Evolutionary conservation across 2,329 filamentous ascomycete genomes (phyloP).

Genomic region (Stagonosporopsis tanaceti): DNA sequence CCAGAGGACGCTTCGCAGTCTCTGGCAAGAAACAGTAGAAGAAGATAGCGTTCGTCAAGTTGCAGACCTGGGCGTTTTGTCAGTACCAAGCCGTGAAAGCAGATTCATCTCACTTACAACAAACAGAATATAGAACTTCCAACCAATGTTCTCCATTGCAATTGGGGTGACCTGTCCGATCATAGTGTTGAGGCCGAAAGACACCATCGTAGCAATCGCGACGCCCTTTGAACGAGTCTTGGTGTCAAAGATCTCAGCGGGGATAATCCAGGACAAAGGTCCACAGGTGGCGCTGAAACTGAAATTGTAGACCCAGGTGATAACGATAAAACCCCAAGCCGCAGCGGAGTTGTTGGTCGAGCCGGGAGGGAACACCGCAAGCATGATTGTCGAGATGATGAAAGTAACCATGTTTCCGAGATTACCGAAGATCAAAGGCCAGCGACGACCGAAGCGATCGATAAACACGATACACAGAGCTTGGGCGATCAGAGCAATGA

Average conservation of each 20-base stretch:
- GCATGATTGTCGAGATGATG: conserved; percentile 68
- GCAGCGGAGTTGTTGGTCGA: conserved; percentile 61
- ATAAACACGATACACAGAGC: conserved; percentile 73
- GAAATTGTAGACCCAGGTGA: conserved; percentile 84
- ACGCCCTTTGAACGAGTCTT: conserved; percentile 78
- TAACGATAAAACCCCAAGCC: conserved; percentile 77
- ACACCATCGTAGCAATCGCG: conserved; percentile 75
- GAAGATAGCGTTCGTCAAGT: conserved; percentile 72
- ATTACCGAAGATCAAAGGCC: conserved; percentile 76
- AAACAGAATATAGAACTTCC: conserved; percentile 68
- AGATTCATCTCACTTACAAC: conserved; percentile 49
- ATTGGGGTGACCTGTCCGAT: conserved; percentile 74
- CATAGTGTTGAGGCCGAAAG: conserved; percentile 79
- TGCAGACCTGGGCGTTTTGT: conserved; percentile 60
- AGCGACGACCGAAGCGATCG: conserved; percentile 74
- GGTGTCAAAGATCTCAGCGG: conserved; percentile 79
- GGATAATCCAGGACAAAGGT: conserved; percentile 70
- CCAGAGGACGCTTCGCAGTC: conserved; percentile 69
- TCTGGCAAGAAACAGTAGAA: conserved; percentile 74
- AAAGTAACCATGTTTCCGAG: conserved; percentile 75
- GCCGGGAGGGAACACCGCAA: conserved; percentile 69
- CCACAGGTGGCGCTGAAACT: conserved; percentile 76
- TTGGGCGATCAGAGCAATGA: conserved; percentile 74
- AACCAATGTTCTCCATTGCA: conserved; percentile 64
- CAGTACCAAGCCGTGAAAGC: neutral